Evolutionary conservation across 2,329 filamentous ascomycete genomes (phyloP).

Genomic region (Aspergillus uvarum): DNA sequence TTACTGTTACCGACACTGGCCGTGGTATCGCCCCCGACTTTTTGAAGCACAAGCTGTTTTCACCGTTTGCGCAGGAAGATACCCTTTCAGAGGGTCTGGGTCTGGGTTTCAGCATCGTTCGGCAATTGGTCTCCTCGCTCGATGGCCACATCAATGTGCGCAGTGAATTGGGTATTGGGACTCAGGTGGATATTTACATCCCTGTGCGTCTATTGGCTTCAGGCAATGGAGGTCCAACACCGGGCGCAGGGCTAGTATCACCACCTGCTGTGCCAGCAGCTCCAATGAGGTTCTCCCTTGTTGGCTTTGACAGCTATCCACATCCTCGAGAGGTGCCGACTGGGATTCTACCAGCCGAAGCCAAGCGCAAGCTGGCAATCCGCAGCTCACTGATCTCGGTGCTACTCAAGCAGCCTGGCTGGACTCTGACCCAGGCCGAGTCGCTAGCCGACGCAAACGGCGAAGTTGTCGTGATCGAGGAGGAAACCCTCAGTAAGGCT

Average conservation of each 20-base stretch:
- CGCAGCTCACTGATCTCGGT: conserved; percentile 24
- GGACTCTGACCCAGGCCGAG: conserved; percentile 23
- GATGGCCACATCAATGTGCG: conserved; percentile 56
- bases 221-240: not conserved
- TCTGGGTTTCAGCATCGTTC: conserved; percentile 62
- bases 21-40: conserved; percentile 62
- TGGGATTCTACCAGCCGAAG: conserved; percentile 26
- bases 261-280: not conserved
- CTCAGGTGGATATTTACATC: conserved; percentile 26
- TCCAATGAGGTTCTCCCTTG: conserved; percentile 16
- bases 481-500: conserved; percentile 15
- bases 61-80: conserved; percentile 63
- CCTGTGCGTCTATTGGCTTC: conserved; percentile 15
- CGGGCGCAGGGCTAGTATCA: not conserved
- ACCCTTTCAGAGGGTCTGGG: conserved; percentile 58
- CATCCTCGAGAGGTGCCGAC: conserved; percentile 28
- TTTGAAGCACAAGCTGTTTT: conserved; percentile 57
- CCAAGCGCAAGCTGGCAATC: conserved; percentile 29
- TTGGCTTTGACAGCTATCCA: conserved; percentile 28
- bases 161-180: conserved; percentile 31
- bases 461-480: conserved; percentile 27
- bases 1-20: conserved; percentile 61
- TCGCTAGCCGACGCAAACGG: conserved; percentile 20
- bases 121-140: conserved; percentile 55
- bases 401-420: conserved; percentile 19